Percentiles rank a stretch among this genome's conserved stretches.
phyloP scores from a whole-genome alignment of 2,329 filamentous ascomycete genomes.

The Pestalotiopsis sp. region DNA sequence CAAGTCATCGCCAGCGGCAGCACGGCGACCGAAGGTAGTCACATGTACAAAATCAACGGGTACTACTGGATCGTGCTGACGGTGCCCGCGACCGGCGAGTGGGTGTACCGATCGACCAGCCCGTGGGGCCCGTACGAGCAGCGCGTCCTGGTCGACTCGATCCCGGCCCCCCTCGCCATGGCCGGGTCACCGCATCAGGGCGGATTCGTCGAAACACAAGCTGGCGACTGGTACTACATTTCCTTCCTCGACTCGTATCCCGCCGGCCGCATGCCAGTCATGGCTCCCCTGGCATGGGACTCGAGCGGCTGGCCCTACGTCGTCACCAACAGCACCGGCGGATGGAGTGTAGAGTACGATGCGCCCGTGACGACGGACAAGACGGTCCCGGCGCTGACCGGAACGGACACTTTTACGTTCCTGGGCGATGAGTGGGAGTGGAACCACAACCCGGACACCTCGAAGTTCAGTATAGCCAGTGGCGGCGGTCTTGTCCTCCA shows the following conservation, averaged over 20 bases:
- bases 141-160: slow-evolving; percentile 41
- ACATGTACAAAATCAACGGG: slow-evolving; percentile 56
- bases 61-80: slow-evolving; percentile 55
- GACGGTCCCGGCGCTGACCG: slow-evolving; percentile 25
- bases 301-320: slow-evolving; percentile 50
- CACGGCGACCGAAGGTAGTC: slow-evolving; percentile 48
- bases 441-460: slow-evolving; percentile 60
- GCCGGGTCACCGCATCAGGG: slow-evolving; percentile 54
- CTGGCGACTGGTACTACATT: slow-evolving; percentile 59
- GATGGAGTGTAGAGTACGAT: slow-evolving; percentile 43
- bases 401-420: slow-evolving; percentile 45
- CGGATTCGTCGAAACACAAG: slow-evolving; percentile 51
- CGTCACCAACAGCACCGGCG: slow-evolving; percentile 42
- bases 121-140: slow-evolving; percentile 54
- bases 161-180: slow-evolving; percentile 40
- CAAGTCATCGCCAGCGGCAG: slow-evolving; percentile 41
- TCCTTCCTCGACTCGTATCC: slow-evolving; percentile 57
- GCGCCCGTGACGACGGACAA: slow-evolving; percentile 26
- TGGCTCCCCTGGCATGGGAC: slow-evolving; percentile 54
- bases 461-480: slow-evolving; percentile 38
- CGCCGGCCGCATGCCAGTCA: slow-evolving; percentile 55
- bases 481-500: slow-evolving; percentile 44
- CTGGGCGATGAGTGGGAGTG: slow-evolving; percentile 55
- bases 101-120: slow-evolving; percentile 47
- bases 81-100: slow-evolving; percentile 42